phyloP scores from a whole-genome alignment of 305 asterid species.

The Fraxinus latifolia region DNA sequence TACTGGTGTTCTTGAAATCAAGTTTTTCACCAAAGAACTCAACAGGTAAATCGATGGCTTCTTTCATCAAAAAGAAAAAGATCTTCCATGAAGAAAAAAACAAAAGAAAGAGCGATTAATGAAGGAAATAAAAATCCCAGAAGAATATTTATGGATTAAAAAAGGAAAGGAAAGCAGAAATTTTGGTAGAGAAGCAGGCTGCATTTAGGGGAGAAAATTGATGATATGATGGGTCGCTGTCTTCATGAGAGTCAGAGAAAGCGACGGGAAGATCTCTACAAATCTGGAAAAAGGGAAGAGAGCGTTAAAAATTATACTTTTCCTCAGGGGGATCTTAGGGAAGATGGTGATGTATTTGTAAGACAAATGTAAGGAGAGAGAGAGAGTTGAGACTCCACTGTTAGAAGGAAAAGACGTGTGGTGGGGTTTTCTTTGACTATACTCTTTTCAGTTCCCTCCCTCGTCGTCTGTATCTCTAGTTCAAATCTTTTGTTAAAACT shows the following conservation, averaged over 20 bases:
- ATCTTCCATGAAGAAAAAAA: not conserved
- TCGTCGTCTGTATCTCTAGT: not conserved
- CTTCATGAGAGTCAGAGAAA: conserved; percentile 31
- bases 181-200: conserved; percentile 24
- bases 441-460: not conserved
- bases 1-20: not conserved
- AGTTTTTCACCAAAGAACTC: not conserved
- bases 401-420: not conserved
- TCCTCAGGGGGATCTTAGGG: conserved; percentile 3
- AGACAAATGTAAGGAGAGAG: not conserved
- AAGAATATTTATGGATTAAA: not conserved
- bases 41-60: not conserved
- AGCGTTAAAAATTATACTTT: not conserved
- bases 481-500: not conserved
- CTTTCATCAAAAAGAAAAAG: not conserved
- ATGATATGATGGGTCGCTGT: conserved; percentile 29
- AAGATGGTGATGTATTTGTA: conserved; percentile 2
- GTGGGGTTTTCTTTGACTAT: not conserved
- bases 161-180: conserved; percentile 10
- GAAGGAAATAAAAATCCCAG: not conserved
- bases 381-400: not conserved
- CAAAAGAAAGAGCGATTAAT: not conserved
- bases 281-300: conserved; percentile 27
- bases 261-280: conserved; percentile 32
- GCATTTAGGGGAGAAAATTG: conserved; percentile 2